Percentiles rank a stretch among this genome's conserved stretches.
Conservation (phyloP, 2,329 filamentous ascomycete genomes). For the Curvularia sp. region DNA sequence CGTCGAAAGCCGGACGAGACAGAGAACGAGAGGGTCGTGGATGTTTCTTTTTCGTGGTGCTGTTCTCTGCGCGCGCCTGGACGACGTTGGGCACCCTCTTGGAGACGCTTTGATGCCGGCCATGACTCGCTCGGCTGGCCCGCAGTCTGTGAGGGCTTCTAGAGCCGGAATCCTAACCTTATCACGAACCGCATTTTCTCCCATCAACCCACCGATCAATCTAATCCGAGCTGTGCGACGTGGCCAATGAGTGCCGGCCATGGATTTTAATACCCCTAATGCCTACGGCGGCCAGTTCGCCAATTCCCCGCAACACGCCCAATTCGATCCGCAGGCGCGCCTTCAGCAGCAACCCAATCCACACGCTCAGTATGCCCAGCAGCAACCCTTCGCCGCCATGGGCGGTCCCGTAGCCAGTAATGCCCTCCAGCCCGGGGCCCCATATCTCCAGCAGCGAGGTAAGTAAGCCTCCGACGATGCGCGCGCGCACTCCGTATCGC, state of each 20-base stretch:
- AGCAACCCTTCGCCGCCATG: constrained; percentile 33
- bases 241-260: constrained; percentile 48
- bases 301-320: constrained; percentile 44
- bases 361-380: constrained; percentile 45
- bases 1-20: background rate
- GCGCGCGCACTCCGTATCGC: constrained; percentile 7
- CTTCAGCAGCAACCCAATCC: constrained; percentile 43
- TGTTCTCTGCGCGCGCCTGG: constrained; percentile 1
- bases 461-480: constrained; percentile 44
- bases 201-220: constrained; percentile 43
- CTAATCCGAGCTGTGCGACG: constrained; percentile 49
- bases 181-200: constrained; percentile 43
- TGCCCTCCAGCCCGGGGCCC: constrained; percentile 45
- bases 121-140: constrained; percentile 21
- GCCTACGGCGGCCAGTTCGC: constrained; percentile 45
- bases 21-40: background rate
- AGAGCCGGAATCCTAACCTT: constrained; percentile 28
- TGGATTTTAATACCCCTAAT: constrained; percentile 51
- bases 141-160: constrained; percentile 10
- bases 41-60: background rate
- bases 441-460: constrained; percentile 48
- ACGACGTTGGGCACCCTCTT: background rate
- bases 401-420: constrained; percentile 22
- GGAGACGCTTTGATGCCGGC: constrained; percentile 2
- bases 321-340: constrained; percentile 46